Conservation (phyloP, 78 protist species). For the slime mould (Dictyostelium discoideum) region DNA sequence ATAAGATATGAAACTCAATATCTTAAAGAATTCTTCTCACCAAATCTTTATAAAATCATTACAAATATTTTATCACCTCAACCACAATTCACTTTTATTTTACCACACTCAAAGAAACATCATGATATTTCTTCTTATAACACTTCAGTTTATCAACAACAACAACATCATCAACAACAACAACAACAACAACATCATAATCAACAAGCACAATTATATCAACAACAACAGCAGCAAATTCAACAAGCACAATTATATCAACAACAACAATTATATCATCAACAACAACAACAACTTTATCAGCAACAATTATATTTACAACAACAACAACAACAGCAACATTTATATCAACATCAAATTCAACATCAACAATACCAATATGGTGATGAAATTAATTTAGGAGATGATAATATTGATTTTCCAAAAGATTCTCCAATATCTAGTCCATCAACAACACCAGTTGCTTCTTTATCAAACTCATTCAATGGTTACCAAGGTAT, state of each 20-base stretch:
- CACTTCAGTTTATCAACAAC: background rate
- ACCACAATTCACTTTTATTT: conserved; percentile 50
- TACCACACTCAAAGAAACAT: conserved; percentile 66
- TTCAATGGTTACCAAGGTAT: conserved; percentile 21
- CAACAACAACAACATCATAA: background rate
- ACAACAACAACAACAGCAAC: background rate
- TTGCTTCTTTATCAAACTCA: conserved; percentile 32
- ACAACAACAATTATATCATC: background rate
- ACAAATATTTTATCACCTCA: conserved; percentile 44
- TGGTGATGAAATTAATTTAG: conserved; percentile 70
- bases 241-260: background rate
- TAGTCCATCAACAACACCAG: conserved; percentile 59
- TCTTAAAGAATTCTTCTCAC: conserved; percentile 39
- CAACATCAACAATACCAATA: conserved; percentile 16
- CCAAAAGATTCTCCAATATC: conserved; percentile 51
- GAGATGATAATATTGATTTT: conserved; percentile 54
- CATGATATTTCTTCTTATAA: conserved; percentile 19
- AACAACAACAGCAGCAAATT: background rate
- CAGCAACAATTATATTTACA: background rate
- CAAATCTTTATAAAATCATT: conserved; percentile 5
- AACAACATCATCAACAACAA: background rate
- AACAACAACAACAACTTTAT: background rate
- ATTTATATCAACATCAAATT: background rate
- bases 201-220: background rate
- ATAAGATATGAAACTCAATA: conserved; percentile 36